Evolutionary conservation across 805 yeast genomes (phyloP), one percentile per base, ranked within the genome.

Genomic region (Candida yuanshanica): DNA sequence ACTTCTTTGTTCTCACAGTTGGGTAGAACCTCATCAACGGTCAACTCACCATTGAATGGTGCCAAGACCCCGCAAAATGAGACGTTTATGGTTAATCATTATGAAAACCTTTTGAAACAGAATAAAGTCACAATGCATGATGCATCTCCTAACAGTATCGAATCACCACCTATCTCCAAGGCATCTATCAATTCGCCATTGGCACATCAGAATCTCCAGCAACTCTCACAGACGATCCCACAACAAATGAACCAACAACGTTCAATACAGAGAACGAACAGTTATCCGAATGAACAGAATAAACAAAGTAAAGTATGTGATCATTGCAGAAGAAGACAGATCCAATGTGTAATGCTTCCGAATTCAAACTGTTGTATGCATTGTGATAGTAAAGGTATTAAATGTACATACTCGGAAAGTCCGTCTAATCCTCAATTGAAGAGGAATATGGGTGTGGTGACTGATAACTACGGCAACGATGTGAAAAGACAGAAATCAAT

Each of bases 311-410:
- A 50, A 7, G 91, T 95, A 1, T 89, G 96, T 57, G 95, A 86
- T 55, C 87, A 81, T 50, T 90, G 97, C 60, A 70, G 95, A 33
- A 67, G 89, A 43, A 70, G 90, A 36, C 86, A 85, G 56, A 82
- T 83, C 18, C 78, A 84, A 49, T 90, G 97, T 66, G 81, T 85
- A 20, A 68, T 80, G 50, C 68, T 75, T 2, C 82, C 86, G 2
- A 79, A 77, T 44, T 62, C 80, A 36, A 66, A 72, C 39, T 76
- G 74, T 50, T 89, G 95, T 63, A 78, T 77, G 32, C 82, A 81
- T 55, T 89, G 95, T 65, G 93, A 83, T 54, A 66, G 80, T 25
- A 84, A 79, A 56, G 80, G 81, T 7, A 60, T 83, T 11, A 75
- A 77, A 42, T 90, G 97, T 59, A 82, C 95, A 0, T 86, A 78